These are phyloP conservation scores for Fusarium newnesense DNA, from an alignment of 2,329 filamentous ascomycete genomes.

Conservation along the genomic window DNA sequence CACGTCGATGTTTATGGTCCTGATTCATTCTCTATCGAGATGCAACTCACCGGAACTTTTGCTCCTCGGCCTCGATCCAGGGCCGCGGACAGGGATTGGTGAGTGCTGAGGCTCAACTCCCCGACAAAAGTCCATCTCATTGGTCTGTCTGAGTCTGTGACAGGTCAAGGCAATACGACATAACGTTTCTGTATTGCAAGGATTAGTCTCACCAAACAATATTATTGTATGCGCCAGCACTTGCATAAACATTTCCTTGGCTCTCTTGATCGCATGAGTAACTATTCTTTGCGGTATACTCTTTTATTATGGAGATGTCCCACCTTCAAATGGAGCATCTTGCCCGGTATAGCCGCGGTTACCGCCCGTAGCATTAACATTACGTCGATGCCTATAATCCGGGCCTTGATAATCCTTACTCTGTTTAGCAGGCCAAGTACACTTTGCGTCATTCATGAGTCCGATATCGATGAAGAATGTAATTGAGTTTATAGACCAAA, in stretches of 20 bases:
- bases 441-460: not conserved
- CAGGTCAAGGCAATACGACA: not conserved
- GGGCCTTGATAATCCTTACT: not conserved
- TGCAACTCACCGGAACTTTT: conserved; percentile 20
- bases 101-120: conserved; percentile 20
- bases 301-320: conserved; percentile 12
- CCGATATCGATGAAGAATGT: not conserved
- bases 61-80: conserved; percentile 13
- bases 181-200: not conserved
- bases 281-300: not conserved
- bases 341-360: conserved; percentile 4
- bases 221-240: not conserved
- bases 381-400: not conserved
- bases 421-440: not conserved
- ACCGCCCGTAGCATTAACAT: not conserved
- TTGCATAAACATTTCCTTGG: not conserved
- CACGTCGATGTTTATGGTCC: not conserved
- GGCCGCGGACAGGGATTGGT: conserved; percentile 10
- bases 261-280: not conserved
- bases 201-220: not conserved
- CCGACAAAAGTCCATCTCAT: conserved; percentile 5
- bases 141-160: conserved; percentile 2
- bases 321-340: conserved; percentile 4
- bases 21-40: not conserved
- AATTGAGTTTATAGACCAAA: not conserved